Percentiles rank a stretch among this genome's conserved stretches.
Conservation (phyloP, 169 alveolate species). For the Plasmodium vivax region DNA sequence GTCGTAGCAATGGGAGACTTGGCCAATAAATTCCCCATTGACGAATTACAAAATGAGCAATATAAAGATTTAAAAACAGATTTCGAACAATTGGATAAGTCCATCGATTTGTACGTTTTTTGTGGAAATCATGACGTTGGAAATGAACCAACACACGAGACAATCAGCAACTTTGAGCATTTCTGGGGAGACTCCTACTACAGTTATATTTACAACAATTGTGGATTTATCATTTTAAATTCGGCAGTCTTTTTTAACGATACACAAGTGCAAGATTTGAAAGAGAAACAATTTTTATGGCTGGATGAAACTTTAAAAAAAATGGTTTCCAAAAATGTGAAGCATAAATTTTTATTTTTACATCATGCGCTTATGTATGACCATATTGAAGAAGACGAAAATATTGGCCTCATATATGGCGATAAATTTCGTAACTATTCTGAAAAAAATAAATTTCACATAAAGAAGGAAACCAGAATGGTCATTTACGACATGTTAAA, state of each 20-base stretch:
- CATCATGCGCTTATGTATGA: constrained; percentile 52
- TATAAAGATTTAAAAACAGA: constrained; percentile 8
- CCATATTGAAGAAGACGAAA: constrained; percentile 36
- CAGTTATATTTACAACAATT: constrained; percentile 33
- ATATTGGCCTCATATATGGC: constrained; percentile 27
- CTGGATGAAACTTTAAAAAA: constrained; percentile 28
- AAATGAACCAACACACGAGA: constrained; percentile 28
- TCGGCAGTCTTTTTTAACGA: constrained; percentile 18
- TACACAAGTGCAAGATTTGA: constrained; percentile 5
- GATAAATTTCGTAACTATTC: constrained; percentile 14
- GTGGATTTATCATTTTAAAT: constrained; percentile 26
- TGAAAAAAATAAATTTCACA: constrained; percentile 30
- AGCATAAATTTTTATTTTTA: constrained; percentile 27
- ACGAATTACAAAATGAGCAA: not conserved
- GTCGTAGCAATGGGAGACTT: constrained; percentile 22
- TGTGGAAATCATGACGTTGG: constrained; percentile 41
- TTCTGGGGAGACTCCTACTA: constrained; percentile 33
- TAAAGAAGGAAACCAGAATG: constrained; percentile 21
- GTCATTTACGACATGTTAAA: constrained; percentile 33
- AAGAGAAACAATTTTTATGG: constrained; percentile 36
- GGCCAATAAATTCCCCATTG: not conserved
- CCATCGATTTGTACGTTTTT: constrained; percentile 56
- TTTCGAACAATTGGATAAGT: constrained; percentile 19
- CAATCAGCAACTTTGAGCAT: not conserved
- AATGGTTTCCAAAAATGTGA: not conserved